Percentiles rank a stretch among this genome's conserved stretches.
These are phyloP conservation scores for Hypoxylon sp. DNA, from an alignment of 2,329 filamentous ascomycete species.

Conservation along the genomic window DNA sequence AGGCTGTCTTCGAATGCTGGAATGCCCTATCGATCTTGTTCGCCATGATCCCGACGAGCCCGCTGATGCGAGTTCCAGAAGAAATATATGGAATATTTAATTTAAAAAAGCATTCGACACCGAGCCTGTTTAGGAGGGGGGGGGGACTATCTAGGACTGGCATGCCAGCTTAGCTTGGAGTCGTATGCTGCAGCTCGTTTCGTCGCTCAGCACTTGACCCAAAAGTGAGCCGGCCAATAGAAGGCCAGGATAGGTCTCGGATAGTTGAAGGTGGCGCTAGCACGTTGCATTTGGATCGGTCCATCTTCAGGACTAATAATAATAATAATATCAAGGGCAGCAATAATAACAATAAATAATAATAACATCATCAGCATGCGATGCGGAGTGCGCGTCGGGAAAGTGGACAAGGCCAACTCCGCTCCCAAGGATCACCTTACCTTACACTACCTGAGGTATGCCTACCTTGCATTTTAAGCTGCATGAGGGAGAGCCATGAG, in stretches of 20 bases:
- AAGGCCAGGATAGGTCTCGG: constrained; percentile 42
- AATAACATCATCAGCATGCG: constrained; percentile 24
- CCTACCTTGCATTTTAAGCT: constrained; percentile 3
- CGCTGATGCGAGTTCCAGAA: constrained; percentile 22
- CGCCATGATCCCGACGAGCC: constrained; percentile 15
- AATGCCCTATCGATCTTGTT: constrained; percentile 18
- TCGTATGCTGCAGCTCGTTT: constrained; percentile 43
- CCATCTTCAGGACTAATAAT: constrained; percentile 31
- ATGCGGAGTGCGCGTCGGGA: constrained; percentile 39
- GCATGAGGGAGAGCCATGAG: constrained; percentile 4
- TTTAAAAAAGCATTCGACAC: constrained; percentile 21
- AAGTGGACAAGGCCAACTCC: constrained; percentile 29
- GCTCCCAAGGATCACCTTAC: constrained; percentile 6
- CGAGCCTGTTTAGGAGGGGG: constrained; percentile 18
- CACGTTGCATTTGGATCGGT: constrained; percentile 41
- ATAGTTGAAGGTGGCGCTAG: constrained; percentile 48
- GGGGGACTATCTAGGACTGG: constrained; percentile 26
- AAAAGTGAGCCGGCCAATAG: constrained; percentile 37
- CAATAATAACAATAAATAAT: constrained; percentile 36
- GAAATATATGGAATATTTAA: constrained; percentile 7
- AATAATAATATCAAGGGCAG: constrained; percentile 26
- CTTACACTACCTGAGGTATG: not conserved
- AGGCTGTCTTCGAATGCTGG: constrained; percentile 25
- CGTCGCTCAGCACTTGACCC: constrained; percentile 39
- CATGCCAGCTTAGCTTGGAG: constrained; percentile 35